These are phyloP conservation scores for Myxozyma geophila DNA, from an alignment of 805 yeast genomes.

Conservation along the genomic window DNA sequence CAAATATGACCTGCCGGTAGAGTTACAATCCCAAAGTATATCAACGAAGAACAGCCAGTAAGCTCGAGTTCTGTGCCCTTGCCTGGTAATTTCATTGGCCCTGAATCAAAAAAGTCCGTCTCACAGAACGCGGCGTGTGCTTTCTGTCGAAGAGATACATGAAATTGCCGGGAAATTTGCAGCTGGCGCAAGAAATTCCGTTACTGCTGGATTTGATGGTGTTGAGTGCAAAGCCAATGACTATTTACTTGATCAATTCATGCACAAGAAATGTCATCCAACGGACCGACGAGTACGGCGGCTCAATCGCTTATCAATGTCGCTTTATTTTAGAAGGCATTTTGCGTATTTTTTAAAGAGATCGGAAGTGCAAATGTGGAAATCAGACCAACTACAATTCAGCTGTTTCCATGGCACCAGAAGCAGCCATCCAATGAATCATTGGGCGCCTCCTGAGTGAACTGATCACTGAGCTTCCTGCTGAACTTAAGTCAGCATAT, in stretches of 20 bases:
- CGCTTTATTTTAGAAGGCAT: slow-evolving; percentile 57
- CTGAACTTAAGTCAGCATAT: background rate
- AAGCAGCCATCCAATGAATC: slow-evolving; percentile 34
- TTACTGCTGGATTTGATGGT: slow-evolving; percentile 61
- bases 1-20: slow-evolving; percentile 58
- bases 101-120: slow-evolving; percentile 41
- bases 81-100: slow-evolving; percentile 44
- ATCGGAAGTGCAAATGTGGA: slow-evolving; percentile 53
- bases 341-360: slow-evolving; percentile 53
- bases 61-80: background rate
- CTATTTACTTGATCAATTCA: slow-evolving; percentile 54
- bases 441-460: background rate
- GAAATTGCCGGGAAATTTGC: slow-evolving; percentile 52
- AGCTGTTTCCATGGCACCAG: slow-evolving; percentile 41
- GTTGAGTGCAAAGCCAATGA: slow-evolving; percentile 66
- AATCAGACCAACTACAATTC: slow-evolving; percentile 49
- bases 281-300: slow-evolving; percentile 66
- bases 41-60: background rate
- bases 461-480: background rate
- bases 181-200: slow-evolving; percentile 57
- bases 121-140: slow-evolving; percentile 36
- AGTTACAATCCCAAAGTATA: slow-evolving; percentile 39
- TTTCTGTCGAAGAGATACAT: slow-evolving; percentile 51
- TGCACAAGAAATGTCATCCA: slow-evolving; percentile 52
- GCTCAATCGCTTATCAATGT: slow-evolving; percentile 58